Base-by-base conservation (phyloP, 1,284 basidiomycete genomes). In the Xerocomus minutiporus region DNA sequence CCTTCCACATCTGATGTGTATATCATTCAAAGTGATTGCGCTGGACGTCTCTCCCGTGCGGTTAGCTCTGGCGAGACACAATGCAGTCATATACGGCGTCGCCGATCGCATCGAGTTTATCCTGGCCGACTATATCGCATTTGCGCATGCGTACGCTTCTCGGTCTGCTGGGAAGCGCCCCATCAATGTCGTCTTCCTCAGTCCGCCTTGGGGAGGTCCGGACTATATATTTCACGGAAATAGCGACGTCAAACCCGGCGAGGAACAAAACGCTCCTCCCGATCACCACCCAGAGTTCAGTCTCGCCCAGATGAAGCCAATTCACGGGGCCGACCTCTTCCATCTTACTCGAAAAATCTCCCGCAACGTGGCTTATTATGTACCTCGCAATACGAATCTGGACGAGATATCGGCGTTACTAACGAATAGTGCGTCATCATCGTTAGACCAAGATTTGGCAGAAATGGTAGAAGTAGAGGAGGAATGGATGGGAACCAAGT, bases 21-120 rank as follows among this genome's bases (percentile, higher is more conserved):
- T 23, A 34, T 36, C 17, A 20, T 28, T 15, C 8, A 43, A 46
- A 91, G 92, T 98, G 31, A 94, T 99, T 46, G 95, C 95, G 0
- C 75, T 99, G 48, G 97, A 99, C 66, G 87, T 82, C 31, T 93
- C 93, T 12, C 83, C 88, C 0, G 79, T 82, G 1, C 85, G 95
- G 39, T 76, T 99, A 8, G 84, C 85, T 3, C 80, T 98, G 13
- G 96, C 95, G 2, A 78, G 85, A 53, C 93, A 97, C 69, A 99
- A 99, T 62, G 95, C 95, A 0, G 73, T 80, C 46, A 86, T 98
- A 54, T 95, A 97, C 63, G 96, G 96, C 28, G 94, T 99, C 17
- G 86, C 87, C 13, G 88, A 97, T 64, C 81, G 91, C 28, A 99
- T 99, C 62, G 91, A 94, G 58, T 98, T 98, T 65, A 80, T 99